These are phyloP conservation scores for Aurinia saxatilis DNA, from an alignment of 345 rosid species.

Conservation along the genomic window DNA sequence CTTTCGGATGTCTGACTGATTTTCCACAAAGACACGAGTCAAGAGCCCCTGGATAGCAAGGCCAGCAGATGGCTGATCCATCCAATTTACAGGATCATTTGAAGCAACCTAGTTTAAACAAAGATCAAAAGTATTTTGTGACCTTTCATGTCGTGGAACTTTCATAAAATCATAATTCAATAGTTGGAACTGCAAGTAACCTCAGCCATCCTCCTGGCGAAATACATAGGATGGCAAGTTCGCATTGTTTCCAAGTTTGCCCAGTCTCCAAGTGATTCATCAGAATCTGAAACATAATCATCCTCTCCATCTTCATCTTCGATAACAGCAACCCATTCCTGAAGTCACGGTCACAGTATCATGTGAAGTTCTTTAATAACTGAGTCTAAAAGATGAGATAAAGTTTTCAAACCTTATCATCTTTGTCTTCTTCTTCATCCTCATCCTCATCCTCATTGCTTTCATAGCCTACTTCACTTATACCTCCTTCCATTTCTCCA, in stretches of 20 bases:
- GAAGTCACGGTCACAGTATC: slow-evolving; percentile 16
- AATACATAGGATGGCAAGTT: slow-evolving; percentile 83
- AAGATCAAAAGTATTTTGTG: not conserved
- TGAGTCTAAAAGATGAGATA: not conserved
- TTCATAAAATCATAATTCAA: not conserved
- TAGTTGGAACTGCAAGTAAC: not conserved
- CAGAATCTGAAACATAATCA: slow-evolving; percentile 49
- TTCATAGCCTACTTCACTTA: slow-evolving; percentile 41
- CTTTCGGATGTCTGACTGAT: slow-evolving; percentile 53
- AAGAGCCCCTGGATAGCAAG: slow-evolving; percentile 75
- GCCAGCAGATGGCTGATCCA: slow-evolving; percentile 82
- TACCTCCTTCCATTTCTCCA: slow-evolving; percentile 46
- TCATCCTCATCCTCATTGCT: slow-evolving; percentile 33
- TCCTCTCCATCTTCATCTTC: slow-evolving; percentile 53
- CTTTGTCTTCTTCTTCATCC: slow-evolving; percentile 37
- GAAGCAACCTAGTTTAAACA: slow-evolving; percentile 49
- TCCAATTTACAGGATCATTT: slow-evolving; percentile 65
- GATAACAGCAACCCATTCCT: slow-evolving; percentile 74
- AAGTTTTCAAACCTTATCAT: slow-evolving; percentile 40
- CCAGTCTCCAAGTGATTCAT: slow-evolving; percentile 77
- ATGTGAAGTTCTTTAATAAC: not conserved
- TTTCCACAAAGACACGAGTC: slow-evolving; percentile 62
- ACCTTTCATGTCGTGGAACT: not conserved
- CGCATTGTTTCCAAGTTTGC: slow-evolving; percentile 87
- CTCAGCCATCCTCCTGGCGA: slow-evolving; percentile 73